Base-by-base conservation (phyloP, 345 rosid genomes). In the Brassica incana region DNA sequence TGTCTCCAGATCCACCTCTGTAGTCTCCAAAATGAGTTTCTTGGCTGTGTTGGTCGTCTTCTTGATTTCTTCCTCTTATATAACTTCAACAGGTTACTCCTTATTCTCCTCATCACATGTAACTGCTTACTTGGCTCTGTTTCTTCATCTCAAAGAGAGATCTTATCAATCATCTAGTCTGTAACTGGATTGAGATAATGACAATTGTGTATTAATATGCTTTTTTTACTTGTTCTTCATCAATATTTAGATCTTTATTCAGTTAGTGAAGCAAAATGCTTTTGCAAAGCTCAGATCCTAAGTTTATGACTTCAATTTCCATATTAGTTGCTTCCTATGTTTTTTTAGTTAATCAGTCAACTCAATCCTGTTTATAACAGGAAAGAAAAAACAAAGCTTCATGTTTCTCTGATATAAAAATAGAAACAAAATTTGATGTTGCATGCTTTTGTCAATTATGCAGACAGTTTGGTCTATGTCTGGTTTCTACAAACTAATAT, bases 21-120 rank as follows among this genome's bases (percentile, higher is more conserved):
- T 85, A 75, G 59, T 85, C 70, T 0, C 85, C 25, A 91, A 84
- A 83, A 78, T 85, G 79, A 62, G 83, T 45, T 72, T 86, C 77
- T 81, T 84, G 16, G 35, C 78, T 50, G 2, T 83, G 20, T 69
- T 80, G 52, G 64, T 88, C 61, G 66, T 85, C 7, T 84, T 92
- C 83, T 80, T 88, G 83, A 84, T 94, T 74, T 92, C 85, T 72
- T 89, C 78, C 81, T 86, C 85, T 68, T 78, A 85, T 78, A 83
- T 89, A 83, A 88, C 90, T 74, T 87, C 90, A 33, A 83, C 92
- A 74, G 98, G 98, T 90, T n/a, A 77, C 65, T 69, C 52, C 35
- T 76, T 50, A 0, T 27, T 43, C 70, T 25, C 64, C 30, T 59
- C n/a, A 29, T 16, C 61, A 23, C 45, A 16, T 11, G 33, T 0